Conservation (phyloP, 192 early-diverging fungal species). For the Coemansia sp. region DNA sequence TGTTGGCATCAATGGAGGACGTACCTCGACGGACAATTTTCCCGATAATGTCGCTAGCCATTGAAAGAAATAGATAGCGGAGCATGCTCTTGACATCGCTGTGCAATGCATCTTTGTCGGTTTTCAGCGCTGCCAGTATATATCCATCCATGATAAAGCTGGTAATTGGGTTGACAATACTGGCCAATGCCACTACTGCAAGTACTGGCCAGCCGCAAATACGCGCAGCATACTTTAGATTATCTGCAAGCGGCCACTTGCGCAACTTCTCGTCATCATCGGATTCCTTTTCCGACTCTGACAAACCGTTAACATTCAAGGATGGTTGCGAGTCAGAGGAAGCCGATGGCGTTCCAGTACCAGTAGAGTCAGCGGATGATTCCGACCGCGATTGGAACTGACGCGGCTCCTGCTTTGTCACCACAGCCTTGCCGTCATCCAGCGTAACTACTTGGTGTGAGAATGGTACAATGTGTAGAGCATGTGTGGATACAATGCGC, state of each 20-base stretch:
- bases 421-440: conserved; percentile 7
- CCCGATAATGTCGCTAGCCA: conserved; percentile 13
- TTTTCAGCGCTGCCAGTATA: conserved; percentile 17
- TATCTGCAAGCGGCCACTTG: conserved; percentile 33
- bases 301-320: not conserved
- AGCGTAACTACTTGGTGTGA: conserved; percentile 23
- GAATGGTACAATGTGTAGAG: conserved; percentile 15
- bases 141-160: conserved; percentile 27
- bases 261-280: conserved; percentile 6
- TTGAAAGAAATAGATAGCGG: conserved; percentile 24
- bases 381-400: conserved; percentile 1
- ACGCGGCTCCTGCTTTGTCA: conserved; percentile 51
- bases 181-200: conserved; percentile 10
- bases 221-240: conserved; percentile 11
- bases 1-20: not conserved
- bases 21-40: not conserved
- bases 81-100: conserved; percentile 5
- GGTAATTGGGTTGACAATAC: conserved; percentile 18
- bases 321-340: not conserved
- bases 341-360: not conserved
- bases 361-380: not conserved
- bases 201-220: conserved; percentile 26
- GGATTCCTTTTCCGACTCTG: not conserved
- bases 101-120: conserved; percentile 9
- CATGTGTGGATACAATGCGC: conserved; percentile 45